phyloP scores from a whole-genome alignment of 208 protist genomes.

The Acanthamoeba divionensis region DNA sequence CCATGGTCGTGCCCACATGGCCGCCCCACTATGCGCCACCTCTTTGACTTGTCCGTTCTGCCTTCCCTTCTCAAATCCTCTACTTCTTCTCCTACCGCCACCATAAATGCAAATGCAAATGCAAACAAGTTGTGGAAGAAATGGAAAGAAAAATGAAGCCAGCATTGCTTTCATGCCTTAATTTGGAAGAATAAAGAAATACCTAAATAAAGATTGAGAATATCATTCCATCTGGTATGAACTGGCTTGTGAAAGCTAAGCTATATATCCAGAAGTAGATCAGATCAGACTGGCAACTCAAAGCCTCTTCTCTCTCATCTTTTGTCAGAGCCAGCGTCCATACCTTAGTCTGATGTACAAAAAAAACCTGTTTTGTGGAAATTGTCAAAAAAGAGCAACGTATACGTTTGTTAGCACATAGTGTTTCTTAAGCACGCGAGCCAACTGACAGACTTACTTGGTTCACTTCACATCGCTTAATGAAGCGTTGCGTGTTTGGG shows the following conservation, averaged over 20 bases:
- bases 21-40: constrained; percentile 80
- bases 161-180: background rate
- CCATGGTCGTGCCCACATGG: constrained; percentile 86
- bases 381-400: too few species aligned
- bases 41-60: constrained; percentile 52
- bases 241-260: too few species aligned
- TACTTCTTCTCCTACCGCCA: background rate
- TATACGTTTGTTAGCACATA: too few species aligned
- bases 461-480: too few species aligned
- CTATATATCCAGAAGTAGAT: background rate
- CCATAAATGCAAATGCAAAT: background rate
- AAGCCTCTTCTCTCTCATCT: background rate
- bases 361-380: too few species aligned
- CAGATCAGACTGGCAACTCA: background rate
- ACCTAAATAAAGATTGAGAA: too few species aligned
- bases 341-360: too few species aligned
- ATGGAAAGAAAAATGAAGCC: background rate
- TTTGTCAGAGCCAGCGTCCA: background rate
- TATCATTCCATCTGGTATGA: too few species aligned
- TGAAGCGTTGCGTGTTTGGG: too few species aligned
- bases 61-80: too few species aligned
- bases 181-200: background rate
- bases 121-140: background rate
- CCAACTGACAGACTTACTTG: too few species aligned
- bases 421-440: too few species aligned